phyloP scores from a whole-genome alignment of 2,329 filamentous ascomycete species.

The Aspergillus jensenii region DNA sequence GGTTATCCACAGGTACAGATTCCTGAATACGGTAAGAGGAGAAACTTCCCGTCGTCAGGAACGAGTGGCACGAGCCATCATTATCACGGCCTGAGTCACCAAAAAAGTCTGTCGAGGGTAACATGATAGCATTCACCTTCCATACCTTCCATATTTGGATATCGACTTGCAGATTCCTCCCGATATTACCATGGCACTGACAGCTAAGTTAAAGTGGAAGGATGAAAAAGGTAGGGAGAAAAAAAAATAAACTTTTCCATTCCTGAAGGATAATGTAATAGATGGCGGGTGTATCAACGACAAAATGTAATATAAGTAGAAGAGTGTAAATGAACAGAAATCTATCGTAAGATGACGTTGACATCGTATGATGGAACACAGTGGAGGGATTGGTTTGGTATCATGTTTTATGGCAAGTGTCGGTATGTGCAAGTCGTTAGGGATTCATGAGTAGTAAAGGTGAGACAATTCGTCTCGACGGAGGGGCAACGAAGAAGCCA shows the following conservation, averaged over 20 bases:
- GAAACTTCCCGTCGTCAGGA: background rate
- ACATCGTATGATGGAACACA: conserved; percentile 19
- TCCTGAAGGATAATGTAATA: conserved; percentile 14
- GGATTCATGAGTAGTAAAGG: conserved; percentile 4
- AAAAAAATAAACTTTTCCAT: conserved; percentile 20
- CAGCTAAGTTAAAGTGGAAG: background rate
- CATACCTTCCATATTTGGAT: background rate
- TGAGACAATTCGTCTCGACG: background rate
- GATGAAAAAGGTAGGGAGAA: conserved; percentile 18
- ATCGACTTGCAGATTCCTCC: background rate
- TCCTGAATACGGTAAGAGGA: background rate
- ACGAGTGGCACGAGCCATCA: background rate
- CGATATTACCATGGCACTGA: background rate
- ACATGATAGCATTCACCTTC: background rate
- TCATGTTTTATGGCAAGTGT: conserved; percentile 14
- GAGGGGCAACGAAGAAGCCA: background rate
- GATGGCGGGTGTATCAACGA: conserved; percentile 21
- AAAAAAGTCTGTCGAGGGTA: background rate
- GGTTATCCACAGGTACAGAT: background rate
- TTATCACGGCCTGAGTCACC: background rate
- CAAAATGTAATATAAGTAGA: conserved; percentile 16
- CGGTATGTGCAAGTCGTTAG: conserved; percentile 10
- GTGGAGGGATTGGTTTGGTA: conserved; percentile 28
- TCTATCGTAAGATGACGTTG: conserved; percentile 26
- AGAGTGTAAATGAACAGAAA: conserved; percentile 29